A percentile compares a stretch with the other conserved stretches of the same genome.
These are phyloP conservation scores for Cephaloascus fragrans DNA, from an alignment of 805 yeast genomes.

Conservation along the genomic window DNA sequence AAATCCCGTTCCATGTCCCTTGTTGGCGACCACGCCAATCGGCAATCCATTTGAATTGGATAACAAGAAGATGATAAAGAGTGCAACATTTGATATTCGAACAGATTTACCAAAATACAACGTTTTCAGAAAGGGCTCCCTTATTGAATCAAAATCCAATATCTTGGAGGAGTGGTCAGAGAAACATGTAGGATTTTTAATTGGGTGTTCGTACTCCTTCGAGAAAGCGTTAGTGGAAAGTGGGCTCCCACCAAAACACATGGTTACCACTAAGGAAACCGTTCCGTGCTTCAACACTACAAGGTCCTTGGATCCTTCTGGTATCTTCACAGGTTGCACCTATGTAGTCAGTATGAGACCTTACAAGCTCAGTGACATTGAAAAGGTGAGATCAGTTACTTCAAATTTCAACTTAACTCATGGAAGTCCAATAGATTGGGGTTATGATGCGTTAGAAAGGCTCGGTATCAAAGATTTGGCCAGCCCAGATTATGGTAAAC, in stretches of 20 bases:
- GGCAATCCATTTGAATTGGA: slow-evolving; percentile 14
- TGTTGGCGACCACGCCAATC: slow-evolving; percentile 15
- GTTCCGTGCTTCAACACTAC: slow-evolving; percentile 17
- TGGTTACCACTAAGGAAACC: slow-evolving; percentile 5
- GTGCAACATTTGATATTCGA: slow-evolving; percentile 15
- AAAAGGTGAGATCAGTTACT: slow-evolving; percentile 19
- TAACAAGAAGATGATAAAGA: slow-evolving; percentile 6
- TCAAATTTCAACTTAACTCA: slow-evolving; percentile 18
- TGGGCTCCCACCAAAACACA: slow-evolving; percentile 19
- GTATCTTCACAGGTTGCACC: slow-evolving; percentile 16
- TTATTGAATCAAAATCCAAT: slow-evolving; percentile 11
- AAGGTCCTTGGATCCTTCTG: slow-evolving; percentile 16
- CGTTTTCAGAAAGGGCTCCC: slow-evolving; percentile 20
- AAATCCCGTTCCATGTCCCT: slow-evolving; percentile 30
- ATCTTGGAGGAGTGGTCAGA: slow-evolving; percentile 19
- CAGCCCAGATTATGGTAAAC: slow-evolving; percentile 26
- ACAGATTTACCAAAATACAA: slow-evolving; percentile 24
- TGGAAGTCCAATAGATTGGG: slow-evolving; percentile 34
- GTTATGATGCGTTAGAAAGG: slow-evolving; percentile 22
- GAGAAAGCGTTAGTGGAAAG: slow-evolving; percentile 19
- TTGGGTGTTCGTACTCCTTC: slow-evolving; percentile 33
- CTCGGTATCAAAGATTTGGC: slow-evolving; percentile 21
- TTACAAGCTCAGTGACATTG: slow-evolving; percentile 16
- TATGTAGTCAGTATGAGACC: slow-evolving; percentile 35
- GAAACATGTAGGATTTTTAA: slow-evolving; percentile 27